Evolutionary conservation across 768 basidiomycete species (phyloP).

Genomic region (Rhodotorula kratochvilovae): DNA sequence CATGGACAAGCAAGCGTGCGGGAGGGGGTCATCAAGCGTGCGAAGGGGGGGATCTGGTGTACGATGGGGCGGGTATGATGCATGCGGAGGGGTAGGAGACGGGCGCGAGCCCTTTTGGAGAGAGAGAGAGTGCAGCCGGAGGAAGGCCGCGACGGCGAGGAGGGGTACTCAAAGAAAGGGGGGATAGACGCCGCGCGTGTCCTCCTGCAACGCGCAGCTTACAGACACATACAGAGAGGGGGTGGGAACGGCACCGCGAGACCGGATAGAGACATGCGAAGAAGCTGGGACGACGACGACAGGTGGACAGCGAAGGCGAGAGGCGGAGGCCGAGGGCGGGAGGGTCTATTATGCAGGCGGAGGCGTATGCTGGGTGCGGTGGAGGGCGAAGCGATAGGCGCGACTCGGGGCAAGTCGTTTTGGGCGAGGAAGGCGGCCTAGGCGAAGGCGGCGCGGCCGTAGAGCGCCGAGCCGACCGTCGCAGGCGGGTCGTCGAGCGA

Average conservation of each 20-base stretch:
- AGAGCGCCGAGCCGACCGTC: background rate
- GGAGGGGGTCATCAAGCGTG: background rate
- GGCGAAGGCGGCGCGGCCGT: background rate
- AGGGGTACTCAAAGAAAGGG: background rate
- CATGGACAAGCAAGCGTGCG: background rate
- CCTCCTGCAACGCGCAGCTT: background rate
- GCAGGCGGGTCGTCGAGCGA: slow-evolving; percentile 12
- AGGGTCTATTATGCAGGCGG: background rate
- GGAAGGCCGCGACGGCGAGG: background rate
- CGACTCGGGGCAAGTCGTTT: background rate
- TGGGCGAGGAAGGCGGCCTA: background rate
- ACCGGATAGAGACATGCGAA: background rate
- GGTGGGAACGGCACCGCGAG: background rate
- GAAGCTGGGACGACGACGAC: background rate
- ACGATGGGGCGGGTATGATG: background rate
- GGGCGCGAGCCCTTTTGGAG: background rate
- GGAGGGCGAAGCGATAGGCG: background rate
- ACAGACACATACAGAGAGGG: background rate
- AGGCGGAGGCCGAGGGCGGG: background rate
- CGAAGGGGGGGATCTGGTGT: background rate
- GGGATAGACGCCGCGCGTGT: background rate
- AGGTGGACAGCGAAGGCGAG: background rate
- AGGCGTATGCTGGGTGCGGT: background rate
- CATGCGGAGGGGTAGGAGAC: background rate
- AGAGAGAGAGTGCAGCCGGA: background rate